phyloP scores from a whole-genome alignment of 2,329 filamentous ascomycete genomes.

The Paecilomyces fulvus region DNA sequence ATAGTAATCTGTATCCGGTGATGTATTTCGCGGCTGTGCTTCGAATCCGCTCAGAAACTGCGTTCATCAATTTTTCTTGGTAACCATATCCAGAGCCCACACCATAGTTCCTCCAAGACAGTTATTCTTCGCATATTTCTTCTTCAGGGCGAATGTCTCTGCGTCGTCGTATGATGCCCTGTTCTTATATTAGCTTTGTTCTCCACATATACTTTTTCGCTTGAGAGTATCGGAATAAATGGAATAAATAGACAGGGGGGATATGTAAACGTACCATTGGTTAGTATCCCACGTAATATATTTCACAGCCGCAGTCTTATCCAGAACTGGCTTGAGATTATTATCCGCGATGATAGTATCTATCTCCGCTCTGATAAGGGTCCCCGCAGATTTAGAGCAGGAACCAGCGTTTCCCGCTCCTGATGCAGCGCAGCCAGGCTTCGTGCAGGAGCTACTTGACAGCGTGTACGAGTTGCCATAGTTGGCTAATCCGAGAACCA shows the following conservation, averaged over 20 bases:
- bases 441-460: constrained; percentile 15
- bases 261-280: constrained; percentile 8
- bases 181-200: neutral
- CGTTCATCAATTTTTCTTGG: too few species aligned
- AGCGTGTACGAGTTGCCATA: constrained; percentile 20
- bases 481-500: constrained; percentile 21
- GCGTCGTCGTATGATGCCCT: constrained; percentile 25
- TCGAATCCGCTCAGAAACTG: neutral
- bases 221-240: neutral
- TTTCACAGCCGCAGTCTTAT: constrained; percentile 14
- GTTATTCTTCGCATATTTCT: constrained; percentile 21
- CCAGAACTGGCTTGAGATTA: constrained; percentile 8
- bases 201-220: neutral
- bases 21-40: too few species aligned
- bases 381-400: constrained; percentile 15
- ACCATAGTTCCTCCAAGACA: constrained; percentile 25
- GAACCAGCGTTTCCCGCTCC: constrained; percentile 11
- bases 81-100: constrained; percentile 7
- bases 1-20: too few species aligned
- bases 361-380: constrained; percentile 17
- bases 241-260: neutral
- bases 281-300: constrained; percentile 8
- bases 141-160: constrained; percentile 29
- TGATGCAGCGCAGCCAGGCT: constrained; percentile 12
- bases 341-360: constrained; percentile 12